Percentiles rank a stretch among this genome's conserved stretches.
These are phyloP conservation scores for Globisporangium echinulatum DNA, from an alignment of 352 stramenopile genomes.

Conservation along the genomic window DNA sequence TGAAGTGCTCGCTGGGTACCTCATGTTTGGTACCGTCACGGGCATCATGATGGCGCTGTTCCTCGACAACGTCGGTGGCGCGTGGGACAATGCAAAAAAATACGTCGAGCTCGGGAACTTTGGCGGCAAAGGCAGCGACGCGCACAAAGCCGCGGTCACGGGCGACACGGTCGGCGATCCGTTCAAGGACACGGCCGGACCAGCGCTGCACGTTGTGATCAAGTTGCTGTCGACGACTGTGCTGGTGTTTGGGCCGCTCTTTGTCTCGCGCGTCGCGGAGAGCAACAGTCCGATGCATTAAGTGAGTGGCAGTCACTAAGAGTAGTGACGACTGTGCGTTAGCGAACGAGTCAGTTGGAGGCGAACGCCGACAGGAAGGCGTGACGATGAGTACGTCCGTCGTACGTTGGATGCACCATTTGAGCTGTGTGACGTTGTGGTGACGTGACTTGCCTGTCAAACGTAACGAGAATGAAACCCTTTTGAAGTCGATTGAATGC, in stretches of 20 bases:
- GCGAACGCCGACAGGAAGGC: too few relatives aligned
- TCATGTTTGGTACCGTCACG: constrained; percentile 94
- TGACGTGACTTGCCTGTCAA: too few relatives aligned
- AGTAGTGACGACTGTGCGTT: too few relatives aligned
- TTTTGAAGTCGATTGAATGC: too few relatives aligned
- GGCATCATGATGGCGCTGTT: constrained; percentile 98
- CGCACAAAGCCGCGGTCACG: constrained; percentile 96
- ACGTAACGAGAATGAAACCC: too few relatives aligned
- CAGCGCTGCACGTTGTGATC: constrained; percentile 97
- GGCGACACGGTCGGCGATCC: constrained; percentile 97
- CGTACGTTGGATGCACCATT: too few relatives aligned
- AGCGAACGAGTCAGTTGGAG: too few relatives aligned
- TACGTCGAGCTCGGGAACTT: constrained; percentile 95
- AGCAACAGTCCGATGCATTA: not conserved
- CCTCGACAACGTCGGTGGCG: constrained; percentile 95
- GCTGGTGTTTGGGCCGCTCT: constrained; percentile 90
- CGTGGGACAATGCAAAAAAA: constrained; percentile 99
- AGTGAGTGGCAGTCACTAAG: not conserved
- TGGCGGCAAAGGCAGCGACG: constrained; percentile 93
- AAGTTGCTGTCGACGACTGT: constrained; percentile 95
- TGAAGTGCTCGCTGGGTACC: constrained; percentile 89
- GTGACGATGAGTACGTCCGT: too few relatives aligned
- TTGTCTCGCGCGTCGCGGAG: constrained; percentile 64
- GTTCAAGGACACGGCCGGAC: constrained; percentile 97
- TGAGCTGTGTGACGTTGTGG: too few relatives aligned